Evolutionary conservation across 2,329 filamentous ascomycete species (phyloP).

Genomic region (Arthroderma uncinatum): DNA sequence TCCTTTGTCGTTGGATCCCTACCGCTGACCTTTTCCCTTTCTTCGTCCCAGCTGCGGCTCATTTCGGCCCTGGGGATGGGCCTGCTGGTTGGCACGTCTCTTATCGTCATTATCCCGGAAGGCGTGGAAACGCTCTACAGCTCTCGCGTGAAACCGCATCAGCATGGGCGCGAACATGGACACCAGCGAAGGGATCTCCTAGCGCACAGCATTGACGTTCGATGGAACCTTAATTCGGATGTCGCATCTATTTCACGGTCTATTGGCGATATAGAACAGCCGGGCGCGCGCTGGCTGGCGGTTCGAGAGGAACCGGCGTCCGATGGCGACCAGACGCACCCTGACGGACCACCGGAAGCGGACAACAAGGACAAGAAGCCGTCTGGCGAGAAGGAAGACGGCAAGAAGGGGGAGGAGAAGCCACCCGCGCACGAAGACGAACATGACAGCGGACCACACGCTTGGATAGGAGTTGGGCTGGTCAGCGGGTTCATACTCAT

Average conservation of each 20-base stretch:
- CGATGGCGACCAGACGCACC: not conserved
- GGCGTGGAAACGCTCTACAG: constrained; percentile 81
- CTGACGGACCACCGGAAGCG: not conserved
- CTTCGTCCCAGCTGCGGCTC: constrained; percentile 72
- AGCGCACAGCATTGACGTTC: constrained; percentile 19
- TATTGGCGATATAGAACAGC: not conserved
- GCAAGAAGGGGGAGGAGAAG: constrained; percentile 26
- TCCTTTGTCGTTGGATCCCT: constrained; percentile 89
- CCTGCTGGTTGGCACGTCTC: constrained; percentile 82
- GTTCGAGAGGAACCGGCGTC: not conserved
- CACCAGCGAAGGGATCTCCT: constrained; percentile 18
- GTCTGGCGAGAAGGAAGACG: constrained; percentile 18
- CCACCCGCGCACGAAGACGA: constrained; percentile 28
- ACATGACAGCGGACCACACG: constrained; percentile 50
- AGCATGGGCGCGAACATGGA: constrained; percentile 15
- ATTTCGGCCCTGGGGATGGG: constrained; percentile 90
- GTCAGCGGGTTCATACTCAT: constrained; percentile 87
- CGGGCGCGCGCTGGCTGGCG: not conserved
- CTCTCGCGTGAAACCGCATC: constrained; percentile 31
- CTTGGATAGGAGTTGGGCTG: constrained; percentile 76
- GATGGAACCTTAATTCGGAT: constrained; percentile 9
- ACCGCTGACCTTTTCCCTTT: constrained; percentile 78
- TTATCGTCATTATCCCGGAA: constrained; percentile 96
- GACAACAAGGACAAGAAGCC: not conserved
- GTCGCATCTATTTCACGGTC: not conserved